A percentile compares a stretch with the other conserved stretches of the same genome.
These are phyloP conservation scores for Trichoderma sp. DNA, from an alignment of 2,329 filamentous ascomycete species.

Conservation along the genomic window DNA sequence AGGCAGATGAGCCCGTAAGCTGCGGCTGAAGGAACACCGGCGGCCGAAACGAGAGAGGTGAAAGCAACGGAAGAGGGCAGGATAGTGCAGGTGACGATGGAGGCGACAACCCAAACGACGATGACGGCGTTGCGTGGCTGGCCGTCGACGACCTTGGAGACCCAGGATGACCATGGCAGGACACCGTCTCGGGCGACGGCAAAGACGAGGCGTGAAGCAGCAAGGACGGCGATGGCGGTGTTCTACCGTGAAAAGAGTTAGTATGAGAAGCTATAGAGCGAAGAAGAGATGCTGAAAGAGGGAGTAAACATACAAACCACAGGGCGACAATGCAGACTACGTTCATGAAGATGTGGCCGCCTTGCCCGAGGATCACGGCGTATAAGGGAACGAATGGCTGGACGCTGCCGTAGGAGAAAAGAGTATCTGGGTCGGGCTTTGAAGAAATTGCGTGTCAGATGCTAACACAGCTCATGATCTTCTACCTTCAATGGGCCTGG, in stretches of 20 bases:
- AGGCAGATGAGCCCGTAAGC: constrained; percentile 52
- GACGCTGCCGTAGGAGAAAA: constrained; percentile 52
- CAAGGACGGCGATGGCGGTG: constrained; percentile 57
- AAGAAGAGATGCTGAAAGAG: not conserved
- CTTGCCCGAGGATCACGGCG: constrained; percentile 52
- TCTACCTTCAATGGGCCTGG: not conserved
- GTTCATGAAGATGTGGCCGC: constrained; percentile 60
- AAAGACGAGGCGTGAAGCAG: constrained; percentile 59
- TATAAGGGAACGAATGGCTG: constrained; percentile 60
- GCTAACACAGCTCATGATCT: not conserved
- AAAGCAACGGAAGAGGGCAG: constrained; percentile 53
- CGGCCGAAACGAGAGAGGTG: constrained; percentile 52
- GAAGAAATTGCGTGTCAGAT: not conserved
- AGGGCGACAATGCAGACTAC: constrained; percentile 51
- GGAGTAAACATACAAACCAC: constrained; percentile 45
- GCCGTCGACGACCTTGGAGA: constrained; percentile 51
- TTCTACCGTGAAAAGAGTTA: constrained; percentile 37
- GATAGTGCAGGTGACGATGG: constrained; percentile 57
- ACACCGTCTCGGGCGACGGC: constrained; percentile 61
- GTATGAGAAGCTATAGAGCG: not conserved
- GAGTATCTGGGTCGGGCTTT: constrained; percentile 48
- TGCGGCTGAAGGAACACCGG: constrained; percentile 50
- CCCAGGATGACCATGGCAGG: constrained; percentile 57
- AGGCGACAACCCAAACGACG: constrained; percentile 53
- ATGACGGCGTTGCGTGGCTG: constrained; percentile 60